A percentile compares a stretch with the other conserved stretches of the same genome.
phyloP scores from a whole-genome alignment of 306 rosid species.

The Castanopsis chinensis region DNA sequence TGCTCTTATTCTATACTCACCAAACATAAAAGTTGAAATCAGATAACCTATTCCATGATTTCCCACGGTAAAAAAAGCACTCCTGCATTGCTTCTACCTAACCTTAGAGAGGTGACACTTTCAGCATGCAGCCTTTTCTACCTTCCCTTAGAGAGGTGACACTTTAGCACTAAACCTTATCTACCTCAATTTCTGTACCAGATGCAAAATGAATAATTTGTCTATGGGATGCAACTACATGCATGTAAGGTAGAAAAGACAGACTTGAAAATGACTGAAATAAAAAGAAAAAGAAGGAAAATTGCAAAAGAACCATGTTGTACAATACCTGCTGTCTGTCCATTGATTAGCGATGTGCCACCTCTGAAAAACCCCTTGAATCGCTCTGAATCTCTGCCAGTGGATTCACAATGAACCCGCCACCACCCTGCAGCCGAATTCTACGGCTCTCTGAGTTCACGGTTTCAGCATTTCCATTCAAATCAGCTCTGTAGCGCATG shows the following conservation, averaged over 20 bases:
- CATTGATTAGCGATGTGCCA: constrained; percentile 26
- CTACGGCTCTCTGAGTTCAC: constrained; percentile 38
- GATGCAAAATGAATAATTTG: neutral
- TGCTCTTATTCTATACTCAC: neutral
- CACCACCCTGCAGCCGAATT: constrained; percentile 47
- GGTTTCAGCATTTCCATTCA: constrained; percentile 40
- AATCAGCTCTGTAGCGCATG: constrained; percentile 33
- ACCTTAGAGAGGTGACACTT: neutral
- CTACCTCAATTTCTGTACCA: neutral
- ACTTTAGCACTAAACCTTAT: too few species aligned
- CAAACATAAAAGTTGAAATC: neutral
- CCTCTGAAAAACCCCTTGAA: constrained; percentile 35
- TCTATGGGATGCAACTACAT: neutral
- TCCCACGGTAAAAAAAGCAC: neutral
- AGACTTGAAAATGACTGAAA: too few species aligned
- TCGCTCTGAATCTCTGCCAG: constrained; percentile 61
- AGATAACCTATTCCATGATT: neutral
- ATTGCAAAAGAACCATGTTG: neutral
- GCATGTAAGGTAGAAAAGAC: neutral
- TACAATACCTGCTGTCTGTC: constrained; percentile 33
- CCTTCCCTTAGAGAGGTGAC: too few species aligned
- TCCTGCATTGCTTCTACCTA: neutral
- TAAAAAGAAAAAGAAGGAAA: neutral
- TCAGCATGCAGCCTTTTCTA: neutral
- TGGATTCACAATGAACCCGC: constrained; percentile 85